A percentile compares a stretch with the other conserved stretches of the same genome.
Conservation (phyloP, 805 yeast genomes). For the Hanseniaspora guilliermondii region DNA sequence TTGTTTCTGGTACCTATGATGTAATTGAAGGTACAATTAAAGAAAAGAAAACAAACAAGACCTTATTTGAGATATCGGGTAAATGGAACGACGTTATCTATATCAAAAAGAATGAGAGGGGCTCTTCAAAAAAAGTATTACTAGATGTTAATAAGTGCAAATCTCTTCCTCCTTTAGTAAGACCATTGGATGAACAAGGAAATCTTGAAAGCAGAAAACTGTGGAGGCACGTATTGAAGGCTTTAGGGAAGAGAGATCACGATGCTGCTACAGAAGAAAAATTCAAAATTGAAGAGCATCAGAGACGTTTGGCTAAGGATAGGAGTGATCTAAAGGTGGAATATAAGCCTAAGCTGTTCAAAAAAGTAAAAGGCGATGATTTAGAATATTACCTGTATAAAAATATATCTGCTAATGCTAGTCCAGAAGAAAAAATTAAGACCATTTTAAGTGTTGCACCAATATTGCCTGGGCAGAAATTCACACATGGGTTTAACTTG, state of each 20-base stretch:
- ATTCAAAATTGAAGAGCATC: constrained; percentile 74
- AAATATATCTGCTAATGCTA: constrained; percentile 41
- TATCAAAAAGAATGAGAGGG: constrained; percentile 42
- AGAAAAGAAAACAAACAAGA: constrained; percentile 38
- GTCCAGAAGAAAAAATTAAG: constrained; percentile 41
- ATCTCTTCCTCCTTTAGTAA: constrained; percentile 53
- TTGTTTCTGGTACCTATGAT: constrained; percentile 83
- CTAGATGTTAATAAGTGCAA: constrained; percentile 48
- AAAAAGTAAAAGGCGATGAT: constrained; percentile 34
- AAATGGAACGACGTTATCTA: constrained; percentile 87
- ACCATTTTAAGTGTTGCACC: constrained; percentile 60
- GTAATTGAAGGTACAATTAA: constrained; percentile 67
- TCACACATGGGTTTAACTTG: constrained; percentile 49
- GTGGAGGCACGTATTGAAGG: constrained; percentile 75
- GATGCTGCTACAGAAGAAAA: constrained; percentile 78
- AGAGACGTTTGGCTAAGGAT: constrained; percentile 59
- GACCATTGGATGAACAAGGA: constrained; percentile 71
- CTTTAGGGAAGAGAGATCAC: constrained; percentile 71
- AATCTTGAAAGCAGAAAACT: constrained; percentile 66
- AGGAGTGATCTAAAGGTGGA: constrained; percentile 68
- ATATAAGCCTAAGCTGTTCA: constrained; percentile 70
- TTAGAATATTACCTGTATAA: constrained; percentile 59
- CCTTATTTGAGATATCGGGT: constrained; percentile 57
- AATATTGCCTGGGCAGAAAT: constrained; percentile 67
- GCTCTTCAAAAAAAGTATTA: constrained; percentile 36